A percentile compares a stretch with the other conserved stretches of the same genome.
These are phyloP conservation scores for Linnemannia zychae DNA, from an alignment of 192 early-diverging fungal genomes.

Conservation along the genomic window DNA sequence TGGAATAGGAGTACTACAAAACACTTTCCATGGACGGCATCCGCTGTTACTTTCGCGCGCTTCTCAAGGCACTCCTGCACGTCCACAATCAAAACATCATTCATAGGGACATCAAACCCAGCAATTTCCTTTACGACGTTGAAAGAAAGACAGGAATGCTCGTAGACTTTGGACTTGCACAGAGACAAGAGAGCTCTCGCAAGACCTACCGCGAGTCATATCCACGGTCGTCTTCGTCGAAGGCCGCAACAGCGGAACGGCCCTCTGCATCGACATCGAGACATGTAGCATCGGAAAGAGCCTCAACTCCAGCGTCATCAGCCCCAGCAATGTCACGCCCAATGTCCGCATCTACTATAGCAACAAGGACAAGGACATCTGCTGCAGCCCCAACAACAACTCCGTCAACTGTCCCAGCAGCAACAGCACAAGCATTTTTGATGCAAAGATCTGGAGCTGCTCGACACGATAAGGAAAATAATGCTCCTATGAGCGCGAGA, in stretches of 20 bases:
- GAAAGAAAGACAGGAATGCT: constrained; percentile 80
- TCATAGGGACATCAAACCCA: constrained; percentile 95
- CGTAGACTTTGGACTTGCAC: constrained; percentile 94
- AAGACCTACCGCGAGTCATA: background rate
- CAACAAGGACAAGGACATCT: no score
- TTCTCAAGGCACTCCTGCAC: constrained; percentile 79
- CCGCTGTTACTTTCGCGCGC: constrained; percentile 78
- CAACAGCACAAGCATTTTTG: background rate
- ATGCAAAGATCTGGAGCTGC: background rate
- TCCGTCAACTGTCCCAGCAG: background rate
- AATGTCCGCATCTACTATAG: background rate
- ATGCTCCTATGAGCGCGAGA: background rate
- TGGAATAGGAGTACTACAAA: constrained; percentile 71
- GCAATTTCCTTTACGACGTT: constrained; percentile 92
- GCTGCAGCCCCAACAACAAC: background rate
- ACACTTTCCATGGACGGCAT: constrained; percentile 76
- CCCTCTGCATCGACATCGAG: background rate
- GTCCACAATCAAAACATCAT: constrained; percentile 81
- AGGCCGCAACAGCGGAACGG: background rate
- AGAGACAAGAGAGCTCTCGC: constrained; percentile 49
- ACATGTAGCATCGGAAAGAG: background rate
- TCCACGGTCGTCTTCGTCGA: background rate
- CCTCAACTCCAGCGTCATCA: background rate
- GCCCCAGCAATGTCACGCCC: background rate
- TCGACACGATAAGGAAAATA: background rate